Base-by-base conservation (phyloP, 805 yeast genomes). In the Starmerella etchellsii region DNA sequence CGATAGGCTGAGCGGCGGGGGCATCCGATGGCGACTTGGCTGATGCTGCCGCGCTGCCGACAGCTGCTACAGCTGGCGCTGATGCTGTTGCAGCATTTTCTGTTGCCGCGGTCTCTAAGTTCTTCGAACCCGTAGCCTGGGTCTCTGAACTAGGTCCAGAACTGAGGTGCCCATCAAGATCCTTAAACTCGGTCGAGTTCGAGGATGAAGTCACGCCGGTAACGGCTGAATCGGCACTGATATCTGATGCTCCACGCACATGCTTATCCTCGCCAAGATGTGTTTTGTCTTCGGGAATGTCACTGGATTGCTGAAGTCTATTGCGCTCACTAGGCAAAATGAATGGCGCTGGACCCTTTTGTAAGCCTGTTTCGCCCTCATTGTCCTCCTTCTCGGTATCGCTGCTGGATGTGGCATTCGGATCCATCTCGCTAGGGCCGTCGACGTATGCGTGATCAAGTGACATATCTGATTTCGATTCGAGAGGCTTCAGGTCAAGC, bases 281-380 rank as follows among this genome's bases (percentile, higher is more conserved):
- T 23, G 46, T 10, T 7, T 8, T 8, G 10, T 10, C 10, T 7
- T 23, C 25, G 10, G 25, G 25, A 7, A 8, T 10, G 25, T 10
- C 10, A 7, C 10, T 8, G 11, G 32, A 20, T 14, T 11, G 21
- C 30, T 40, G 41, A 5, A 37, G 42, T 9, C 47, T 31, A 35
- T 42, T 45, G 13, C 41, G 34, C 36, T 45, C 49, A 31, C 49
- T 45, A 2, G 49, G 49, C 4, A 45, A 31, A 3, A 45, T 36
- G 37, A 45, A 42, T 13, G 41, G 41, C 24, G 41, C 49, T 18
- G 14, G 25, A n/a, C n/a, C n/a, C n/a, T n/a, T n/a, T n/a, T n/a
- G n/a, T n/a, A n/a, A n/a, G 30, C 23, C 18, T 16, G 24, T n/a
- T 16, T n/a, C 23, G 1, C n/a, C 31, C 13, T 14, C 9, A 19